Evolutionary conservation across 495 filamentous ascomycete species (phyloP).

Genomic region (Filosporella fistucella): DNA sequence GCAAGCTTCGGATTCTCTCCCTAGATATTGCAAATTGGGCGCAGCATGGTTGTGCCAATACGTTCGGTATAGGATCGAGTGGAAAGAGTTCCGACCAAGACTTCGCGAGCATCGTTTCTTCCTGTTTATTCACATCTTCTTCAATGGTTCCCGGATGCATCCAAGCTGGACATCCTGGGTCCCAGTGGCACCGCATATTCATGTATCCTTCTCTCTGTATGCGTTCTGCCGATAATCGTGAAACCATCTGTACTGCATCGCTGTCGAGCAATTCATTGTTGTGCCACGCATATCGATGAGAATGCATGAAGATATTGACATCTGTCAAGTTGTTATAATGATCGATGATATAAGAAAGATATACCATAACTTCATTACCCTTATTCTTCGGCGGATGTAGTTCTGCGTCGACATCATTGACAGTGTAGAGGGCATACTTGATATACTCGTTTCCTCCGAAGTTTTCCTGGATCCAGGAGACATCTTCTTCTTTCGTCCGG

Average conservation of each 20-base stretch:
- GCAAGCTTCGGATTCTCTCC: slow-evolving; percentile 37
- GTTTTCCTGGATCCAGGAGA: slow-evolving; percentile 49
- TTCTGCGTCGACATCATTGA: slow-evolving; percentile 34
- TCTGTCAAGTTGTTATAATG: slow-evolving; percentile 56
- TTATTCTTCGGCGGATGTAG: slow-evolving; percentile 49
- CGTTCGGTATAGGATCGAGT: slow-evolving; percentile 40
- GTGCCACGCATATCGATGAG: slow-evolving; percentile 61
- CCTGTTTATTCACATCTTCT: slow-evolving; percentile 25
- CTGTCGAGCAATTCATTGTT: slow-evolving; percentile 48
- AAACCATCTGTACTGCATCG: slow-evolving; percentile 47
- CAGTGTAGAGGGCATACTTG: slow-evolving; percentile 35
- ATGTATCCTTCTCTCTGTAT: slow-evolving; percentile 57
- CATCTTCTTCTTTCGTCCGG: slow-evolving; percentile 46
- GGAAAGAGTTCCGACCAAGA: slow-evolving; percentile 56
- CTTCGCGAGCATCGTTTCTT: slow-evolving; percentile 28
- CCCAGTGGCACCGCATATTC: slow-evolving; percentile 59
- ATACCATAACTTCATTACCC: slow-evolving; percentile 61
- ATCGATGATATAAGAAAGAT: slow-evolving; percentile 62
- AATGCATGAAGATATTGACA: slow-evolving; percentile 57
- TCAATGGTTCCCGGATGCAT: slow-evolving; percentile 33
- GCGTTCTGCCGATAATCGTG: slow-evolving; percentile 46
- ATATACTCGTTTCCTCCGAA: slow-evolving; percentile 3
- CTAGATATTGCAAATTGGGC: slow-evolving; percentile 55
- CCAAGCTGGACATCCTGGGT: slow-evolving; percentile 61
- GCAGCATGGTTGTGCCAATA: slow-evolving; percentile 50